Evolutionary conservation across 441 rosid species (phyloP), one percentile per base, ranked within the genome.

Genomic region (Euphorbia schlechtendalii): DNA sequence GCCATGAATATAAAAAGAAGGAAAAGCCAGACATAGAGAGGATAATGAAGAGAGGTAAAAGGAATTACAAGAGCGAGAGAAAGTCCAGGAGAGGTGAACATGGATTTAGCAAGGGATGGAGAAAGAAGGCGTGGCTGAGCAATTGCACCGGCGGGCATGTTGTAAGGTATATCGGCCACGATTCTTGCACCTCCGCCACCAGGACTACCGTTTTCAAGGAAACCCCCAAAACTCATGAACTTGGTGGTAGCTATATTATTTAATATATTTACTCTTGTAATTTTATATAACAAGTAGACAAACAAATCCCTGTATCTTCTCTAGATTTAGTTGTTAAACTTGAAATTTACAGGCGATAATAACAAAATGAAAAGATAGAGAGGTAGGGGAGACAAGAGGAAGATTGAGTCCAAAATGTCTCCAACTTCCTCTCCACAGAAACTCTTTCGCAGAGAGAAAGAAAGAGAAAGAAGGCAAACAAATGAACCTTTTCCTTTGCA

Each of bases 201-300:
- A 32, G 80, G 68, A 65, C 69, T 71, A 51, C 76, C 72, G 66
- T 71, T 83, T 51, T 89, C 96, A 36, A 89, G 84, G 57, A 91
- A 89, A 46, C 92, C 89, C 79, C 94, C 98, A 84, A 94, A 89
- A 84, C 87, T 94, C 99, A 94, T 91, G 69, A 86, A 78, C 78
- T 62, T 41, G 52, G 11, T 66, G 56, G 0, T 28, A 12, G 21
- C 27, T 43, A 49, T 24, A 57, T 24, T 43, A 25, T 12, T 8
- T 17, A 3, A 1, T 36, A 62, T 18, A 27, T 14, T n/a, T 63
- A 32, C 13, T 57, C 54, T 18, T 57, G 3, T 7, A 2, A 32
- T 32, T 32, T 32, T 32, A 32, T 32, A 32, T 32, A 32, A 32
- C 6, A 32, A 32, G 3, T 32, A 32, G 6, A 32, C 34, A 32